Conservation (phyloP, 2,329 filamentous ascomycete species). For the Fusarium albidum region DNA sequence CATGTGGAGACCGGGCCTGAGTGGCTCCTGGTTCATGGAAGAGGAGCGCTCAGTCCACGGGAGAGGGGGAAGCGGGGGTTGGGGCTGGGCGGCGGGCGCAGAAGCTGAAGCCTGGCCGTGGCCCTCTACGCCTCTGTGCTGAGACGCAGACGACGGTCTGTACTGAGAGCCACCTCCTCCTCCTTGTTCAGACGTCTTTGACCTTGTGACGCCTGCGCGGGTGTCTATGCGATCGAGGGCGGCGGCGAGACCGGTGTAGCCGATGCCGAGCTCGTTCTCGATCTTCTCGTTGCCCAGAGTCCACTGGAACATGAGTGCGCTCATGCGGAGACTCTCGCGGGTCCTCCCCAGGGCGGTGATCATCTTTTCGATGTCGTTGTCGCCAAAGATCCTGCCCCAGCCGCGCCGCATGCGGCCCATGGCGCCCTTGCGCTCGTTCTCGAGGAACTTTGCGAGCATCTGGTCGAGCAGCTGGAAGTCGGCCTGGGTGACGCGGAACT, state of each 20-base stretch:
- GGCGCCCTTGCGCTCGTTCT: constrained; percentile 67
- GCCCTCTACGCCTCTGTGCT: constrained; percentile 35
- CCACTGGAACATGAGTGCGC: constrained; percentile 71
- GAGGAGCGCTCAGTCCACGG: constrained; percentile 37
- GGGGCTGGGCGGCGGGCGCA: neutral
- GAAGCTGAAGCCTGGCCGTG: constrained; percentile 9
- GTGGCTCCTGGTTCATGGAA: constrained; percentile 27
- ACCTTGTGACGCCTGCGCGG: constrained; percentile 31
- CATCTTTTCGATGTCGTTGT: constrained; percentile 69
- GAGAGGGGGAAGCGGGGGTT: constrained; percentile 38
- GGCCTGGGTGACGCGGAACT: constrained; percentile 66
- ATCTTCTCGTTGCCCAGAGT: constrained; percentile 65
- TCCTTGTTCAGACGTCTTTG: constrained; percentile 24
- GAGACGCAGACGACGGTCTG: constrained; percentile 35
- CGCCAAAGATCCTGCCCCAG: constrained; percentile 69
- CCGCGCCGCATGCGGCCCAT: constrained; percentile 68
- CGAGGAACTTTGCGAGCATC: constrained; percentile 67
- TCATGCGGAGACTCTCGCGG: constrained; percentile 69
- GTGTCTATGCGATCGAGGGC: constrained; percentile 60
- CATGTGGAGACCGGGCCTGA: constrained; percentile 4
- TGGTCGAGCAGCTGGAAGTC: constrained; percentile 72
- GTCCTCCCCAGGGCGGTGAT: constrained; percentile 63
- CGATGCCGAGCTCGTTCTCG: constrained; percentile 69
- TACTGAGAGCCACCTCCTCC: constrained; percentile 27
- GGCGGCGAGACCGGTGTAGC: constrained; percentile 72